These are phyloP conservation scores for Coemansia sp. DNA, from an alignment of 192 early-diverging fungal genomes.

Conservation along the genomic window DNA sequence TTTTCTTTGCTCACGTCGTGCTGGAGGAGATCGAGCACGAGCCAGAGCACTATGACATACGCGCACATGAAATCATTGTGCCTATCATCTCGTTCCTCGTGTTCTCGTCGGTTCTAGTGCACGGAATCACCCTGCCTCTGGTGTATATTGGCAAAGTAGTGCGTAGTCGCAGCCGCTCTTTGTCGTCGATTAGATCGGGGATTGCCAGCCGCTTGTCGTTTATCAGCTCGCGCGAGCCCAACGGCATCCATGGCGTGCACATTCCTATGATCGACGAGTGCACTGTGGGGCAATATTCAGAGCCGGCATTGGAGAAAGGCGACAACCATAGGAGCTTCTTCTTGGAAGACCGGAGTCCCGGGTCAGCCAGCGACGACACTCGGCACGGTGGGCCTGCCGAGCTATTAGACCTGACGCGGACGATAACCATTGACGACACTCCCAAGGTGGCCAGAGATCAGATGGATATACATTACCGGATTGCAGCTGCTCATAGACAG, in stretches of 20 bases:
- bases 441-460: slow-evolving; percentile 37
- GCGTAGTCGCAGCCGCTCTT: slow-evolving; percentile 40
- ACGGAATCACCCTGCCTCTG: slow-evolving; percentile 79
- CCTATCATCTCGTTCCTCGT: slow-evolving; percentile 77
- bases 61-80: slow-evolving; percentile 46
- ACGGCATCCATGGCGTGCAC: slow-evolving; percentile 34
- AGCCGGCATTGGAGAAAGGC: background rate
- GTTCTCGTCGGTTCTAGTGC: slow-evolving; percentile 80
- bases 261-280: slow-evolving; percentile 27
- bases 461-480: slow-evolving; percentile 52
- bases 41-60: slow-evolving; percentile 33
- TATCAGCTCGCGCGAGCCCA: slow-evolving; percentile 40
- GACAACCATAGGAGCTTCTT: slow-evolving; percentile 5
- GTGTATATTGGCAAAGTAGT: slow-evolving; percentile 67
- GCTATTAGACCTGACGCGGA: slow-evolving; percentile 30
- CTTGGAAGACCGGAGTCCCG: background rate
- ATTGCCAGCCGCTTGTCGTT: slow-evolving; percentile 49
- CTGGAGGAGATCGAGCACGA: slow-evolving; percentile 48
- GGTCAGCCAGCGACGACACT: background rate
- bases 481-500: slow-evolving; percentile 16
- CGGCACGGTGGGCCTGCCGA: slow-evolving; percentile 10
- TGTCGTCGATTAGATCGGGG: slow-evolving; percentile 42
- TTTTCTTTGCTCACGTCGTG: slow-evolving; percentile 59
- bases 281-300: background rate
- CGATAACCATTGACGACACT: slow-evolving; percentile 52